These are phyloP conservation scores for Proliferodiscus dingleyae DNA, from an alignment of 2,329 filamentous ascomycete genomes.

Conservation along the genomic window DNA sequence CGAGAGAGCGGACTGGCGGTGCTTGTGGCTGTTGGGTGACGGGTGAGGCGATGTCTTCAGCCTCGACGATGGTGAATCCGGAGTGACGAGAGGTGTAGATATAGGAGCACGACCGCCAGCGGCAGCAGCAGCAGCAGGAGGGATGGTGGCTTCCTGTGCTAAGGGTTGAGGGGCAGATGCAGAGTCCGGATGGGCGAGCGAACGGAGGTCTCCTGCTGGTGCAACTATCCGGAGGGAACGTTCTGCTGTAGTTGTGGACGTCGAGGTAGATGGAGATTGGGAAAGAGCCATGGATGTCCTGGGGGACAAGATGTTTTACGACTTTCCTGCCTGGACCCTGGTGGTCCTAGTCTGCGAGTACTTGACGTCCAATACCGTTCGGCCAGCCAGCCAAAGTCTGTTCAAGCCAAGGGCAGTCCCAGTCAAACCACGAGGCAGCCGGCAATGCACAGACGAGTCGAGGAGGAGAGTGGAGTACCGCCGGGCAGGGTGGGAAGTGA, in stretches of 20 bases:
- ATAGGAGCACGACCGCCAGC: neutral
- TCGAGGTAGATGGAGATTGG: constrained; percentile 8
- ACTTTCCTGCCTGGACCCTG: neutral
- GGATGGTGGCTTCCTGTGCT: neutral
- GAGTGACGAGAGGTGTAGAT: neutral
- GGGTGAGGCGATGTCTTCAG: neutral
- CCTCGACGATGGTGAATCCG: neutral
- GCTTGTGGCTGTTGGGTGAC: constrained; percentile 10
- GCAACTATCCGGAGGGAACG: neutral
- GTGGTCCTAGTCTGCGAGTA: too few relatives aligned
- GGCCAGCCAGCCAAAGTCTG: too few relatives aligned
- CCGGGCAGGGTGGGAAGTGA: neutral
- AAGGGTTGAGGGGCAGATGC: constrained; percentile 3
- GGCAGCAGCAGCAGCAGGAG: constrained; percentile 1
- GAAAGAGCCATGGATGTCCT: constrained; percentile 13
- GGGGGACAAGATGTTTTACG: neutral
- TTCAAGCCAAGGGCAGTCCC: too few relatives aligned
- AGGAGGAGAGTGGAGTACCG: neutral
- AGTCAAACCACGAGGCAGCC: too few relatives aligned
- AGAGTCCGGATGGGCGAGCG: constrained; percentile 2
- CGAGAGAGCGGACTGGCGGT: constrained; percentile 26
- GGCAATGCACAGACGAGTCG: neutral
- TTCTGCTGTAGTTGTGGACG: constrained; percentile 1
- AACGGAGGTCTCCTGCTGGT: neutral
- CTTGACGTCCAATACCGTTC: neutral